Conservation (phyloP, 768 basidiomycete species). For the Hericium alpestre region DNA sequence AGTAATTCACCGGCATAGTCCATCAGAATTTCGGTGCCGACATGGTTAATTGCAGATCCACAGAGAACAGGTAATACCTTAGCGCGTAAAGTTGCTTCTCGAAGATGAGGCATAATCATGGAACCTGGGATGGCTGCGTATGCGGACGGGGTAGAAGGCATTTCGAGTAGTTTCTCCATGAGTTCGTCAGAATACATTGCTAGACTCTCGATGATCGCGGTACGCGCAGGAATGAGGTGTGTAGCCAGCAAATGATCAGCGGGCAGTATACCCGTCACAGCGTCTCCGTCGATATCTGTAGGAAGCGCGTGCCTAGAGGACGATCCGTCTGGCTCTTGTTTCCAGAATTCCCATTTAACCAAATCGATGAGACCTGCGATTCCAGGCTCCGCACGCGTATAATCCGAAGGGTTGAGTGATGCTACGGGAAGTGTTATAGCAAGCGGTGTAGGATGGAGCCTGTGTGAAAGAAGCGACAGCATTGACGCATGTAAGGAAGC, state of each 20-base stretch:
- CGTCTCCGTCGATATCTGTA: constrained; percentile 33
- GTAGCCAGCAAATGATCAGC: constrained; percentile 55
- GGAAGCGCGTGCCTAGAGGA: constrained; percentile 38
- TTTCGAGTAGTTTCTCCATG: constrained; percentile 57
- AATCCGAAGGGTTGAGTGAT: constrained; percentile 59
- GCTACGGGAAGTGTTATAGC: constrained; percentile 65
- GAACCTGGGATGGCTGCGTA: constrained; percentile 51
- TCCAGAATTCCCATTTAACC: constrained; percentile 77
- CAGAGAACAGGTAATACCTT: constrained; percentile 72
- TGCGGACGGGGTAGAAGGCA: constrained; percentile 46
- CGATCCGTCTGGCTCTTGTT: constrained; percentile 48
- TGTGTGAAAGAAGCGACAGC: constrained; percentile 61
- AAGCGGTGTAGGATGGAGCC: constrained; percentile 67
- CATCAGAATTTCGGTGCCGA: constrained; percentile 74
- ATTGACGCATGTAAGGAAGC: constrained; percentile 68
- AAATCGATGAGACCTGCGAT: constrained; percentile 79
- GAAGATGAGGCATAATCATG: constrained; percentile 52
- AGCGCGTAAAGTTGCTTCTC: constrained; percentile 53
- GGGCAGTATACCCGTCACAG: constrained; percentile 35
- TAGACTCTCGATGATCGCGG: constrained; percentile 63
- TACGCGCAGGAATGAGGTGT: constrained; percentile 57
- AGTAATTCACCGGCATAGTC: constrained; percentile 75
- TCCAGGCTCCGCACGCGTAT: constrained; percentile 67
- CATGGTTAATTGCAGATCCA: constrained; percentile 70
- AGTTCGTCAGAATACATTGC: constrained; percentile 73